Base-by-base conservation (phyloP, 208 protist genomes). In the Blastocrithidia nonstop region DNA sequence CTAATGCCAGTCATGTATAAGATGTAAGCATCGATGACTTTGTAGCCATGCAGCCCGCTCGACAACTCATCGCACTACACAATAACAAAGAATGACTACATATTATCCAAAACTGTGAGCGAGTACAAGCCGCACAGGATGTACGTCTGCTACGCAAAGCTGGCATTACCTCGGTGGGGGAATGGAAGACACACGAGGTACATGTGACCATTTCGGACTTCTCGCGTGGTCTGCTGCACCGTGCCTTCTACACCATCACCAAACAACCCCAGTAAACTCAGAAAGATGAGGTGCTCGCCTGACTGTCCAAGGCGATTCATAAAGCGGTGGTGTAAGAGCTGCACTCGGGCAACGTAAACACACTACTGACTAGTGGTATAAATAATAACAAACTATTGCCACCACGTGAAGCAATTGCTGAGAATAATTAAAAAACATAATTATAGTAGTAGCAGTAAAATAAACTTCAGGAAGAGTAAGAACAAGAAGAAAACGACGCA, bases 251-350 rank as follows among this genome's bases (percentile, higher is more conserved):
- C 33, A 26, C 28, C n/a, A 20, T 61, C 6, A 45, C 54, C 3
- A 58, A 56, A 1, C 13, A 33, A 28, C 49, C 42, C 26, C 45
- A 54, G 21, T 57, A 61, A 45, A 54, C 39, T 15, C 65, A 79
- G 54, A 58, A 69, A 53, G 64, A 77, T 13, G 65, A 76, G 52
- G 71, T 89, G 8, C 65, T 89, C 32, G 62, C 62, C n/a, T 89
- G 80, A 76, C 57, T 89, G 13, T 77, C 74, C 2, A 66, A 71
- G 24, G 71, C 80, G 0, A 85, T 89, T 49, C 71, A 78, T 28
- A 58, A 67, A 21, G 80, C 80, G 7, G 61, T 89, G n/a, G 66
- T 66, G 47, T 70, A 85, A 47, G 75, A 89, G 55, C 59, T 89
- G n/a, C n/a, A n/a, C n/a, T n/a, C n/a, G n/a, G n/a, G 3, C 23